Base-by-base conservation (phyloP, 2,329 filamentous ascomycete genomes). In the Alternaria arbusti region DNA sequence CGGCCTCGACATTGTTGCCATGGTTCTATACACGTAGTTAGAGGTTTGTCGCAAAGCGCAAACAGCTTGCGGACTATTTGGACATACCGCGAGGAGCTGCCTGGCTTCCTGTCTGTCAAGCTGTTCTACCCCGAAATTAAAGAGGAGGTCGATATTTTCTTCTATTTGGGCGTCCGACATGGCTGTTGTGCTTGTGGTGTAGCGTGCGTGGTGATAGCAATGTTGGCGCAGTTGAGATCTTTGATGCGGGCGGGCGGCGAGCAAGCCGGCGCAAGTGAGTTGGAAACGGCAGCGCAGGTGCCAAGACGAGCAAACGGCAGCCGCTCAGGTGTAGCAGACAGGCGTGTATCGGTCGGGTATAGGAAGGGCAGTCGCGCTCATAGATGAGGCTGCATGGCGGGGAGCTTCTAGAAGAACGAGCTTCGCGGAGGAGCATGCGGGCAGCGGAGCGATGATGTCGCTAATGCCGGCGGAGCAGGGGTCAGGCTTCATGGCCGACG, bases 1-100 rank as follows among this genome's bases (percentile, higher is more conserved):
- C 75, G 9, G 67, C 66, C 17, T 72, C 61, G 20, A 75, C 44
- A 47, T 72, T 64, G 61, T 70, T 68, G 61, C 72, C 70, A 57
- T 67, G 68, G 17, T 74, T 68, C 74, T 78, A 54, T 25, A 54
- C 36, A 11, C 23, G 10, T 50, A 25, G 43, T 65, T 40, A 63
- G 61, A 22, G 28, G 15, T 40, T 15, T 44, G 49, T 50, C 46
- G 11, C 40, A 56, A 17, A 50, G 25, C 30, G 28, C 25, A 51
- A 46, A 52, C 49, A 40, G n/a, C 13, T 25, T 43, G 54, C 57
- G 65, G 12, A 47, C 40, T 40, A 54, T 28, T 28, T 45, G 51
- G 47, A 23, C 25, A 50, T 68, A 66, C 64, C 25, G 52, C 62
- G 9, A 73, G 66, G 11, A 74, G 66, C 51, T 69, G 67, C 8